Base-by-base conservation (phyloP, 805 yeast genomes). In the Saturnispora kantuleensis region DNA sequence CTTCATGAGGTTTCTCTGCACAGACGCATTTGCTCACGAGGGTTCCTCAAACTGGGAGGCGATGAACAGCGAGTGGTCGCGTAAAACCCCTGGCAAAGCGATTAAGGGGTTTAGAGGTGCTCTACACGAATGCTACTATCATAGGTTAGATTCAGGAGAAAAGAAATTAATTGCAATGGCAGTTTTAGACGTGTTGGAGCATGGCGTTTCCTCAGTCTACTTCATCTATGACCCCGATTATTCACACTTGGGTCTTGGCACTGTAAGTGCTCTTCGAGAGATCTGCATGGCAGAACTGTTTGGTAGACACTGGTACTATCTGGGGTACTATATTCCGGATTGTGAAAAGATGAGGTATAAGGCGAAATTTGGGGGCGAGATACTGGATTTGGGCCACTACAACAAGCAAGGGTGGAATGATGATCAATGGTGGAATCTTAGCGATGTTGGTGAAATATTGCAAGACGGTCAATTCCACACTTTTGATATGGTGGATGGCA, bases 181-280 rank as follows among this genome's bases (percentile, higher is more conserved):
- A 0, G 85, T 88, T 1, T 56, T 83, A 29, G 97, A 88, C 60
- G 64, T 88, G 16, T 60, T 89, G 31, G 95, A 95, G 0, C 60
- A 75, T 21, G 82, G 85, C 0, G 59, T 89, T 0, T 86, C 96
- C 0, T 79, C 95, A 0, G 89, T 89, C 1, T 88, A 89, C 58
- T 84, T 89, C 57, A 77, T 88, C 10, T 86, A 93, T 84, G 89
- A 87, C 56, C 93, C 94, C 0, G 89, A 79, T 44, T 81, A 70
- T 56, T 78, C 80, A 4, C 69, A 75, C 42, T 64, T 79, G 52
- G 81, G 85, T 0, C 59, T 88, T 29, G 97, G 97, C 0, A 85
- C 85, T 21, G 58, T 88, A 2, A 79, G 88, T 48, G 90, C 85
- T 0, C 55, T 87, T 26, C 63, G 84, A 34, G 97, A 88, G 55